Evolutionary conservation across 805 yeast species (phyloP), one percentile per base, ranked within the genome.

Genomic region (Barnettozyma pratensis): DNA sequence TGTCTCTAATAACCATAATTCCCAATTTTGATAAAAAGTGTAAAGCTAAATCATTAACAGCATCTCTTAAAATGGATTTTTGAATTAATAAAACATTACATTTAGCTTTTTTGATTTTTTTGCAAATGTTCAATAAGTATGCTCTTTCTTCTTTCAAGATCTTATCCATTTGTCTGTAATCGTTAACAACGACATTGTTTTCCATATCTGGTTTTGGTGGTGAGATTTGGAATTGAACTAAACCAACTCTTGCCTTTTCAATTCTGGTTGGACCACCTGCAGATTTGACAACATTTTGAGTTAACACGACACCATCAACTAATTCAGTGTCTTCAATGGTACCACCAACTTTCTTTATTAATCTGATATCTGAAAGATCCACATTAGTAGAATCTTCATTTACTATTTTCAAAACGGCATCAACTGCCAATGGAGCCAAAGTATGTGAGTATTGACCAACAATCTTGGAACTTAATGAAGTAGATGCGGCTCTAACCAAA

Each of bases 141-240:
- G 96, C 94, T 66, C 99, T 84, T 75, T 94, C 99, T 71, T 94
- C 99, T 65, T 95, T 94, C 65, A 94, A 76, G 59, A 94, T 94
- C 73, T 92, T 94, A 70, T 94, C 99, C 99, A 94, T 94, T 71
- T 94, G 99, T 70, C 99, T 81, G 74, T 94, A 94, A 69, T 94
- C 99, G 64, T 87, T 94, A 47, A 94, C 98, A 49, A 94, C 96
- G 44, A 94, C 92, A 65, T 91, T 92, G 69, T 94, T 94, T 72
- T 94, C 99, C 85, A 95, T 60, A 41, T 78, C 75, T 87, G 99
- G 74, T 87, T 94, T 74, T 90, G 99, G 62, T 87, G 80, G 97
- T 79, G 38, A 98, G 87, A 71, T 89, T 89, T 41, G 99, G 95
- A 66, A 94, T 84, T 59, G 95, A 72, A 62, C 63, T 87, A 78